A percentile compares a stretch with the other conserved stretches of the same genome.
phyloP scores from a whole-genome alignment of 352 stramenopile species.

The Phytophthora idaei region DNA sequence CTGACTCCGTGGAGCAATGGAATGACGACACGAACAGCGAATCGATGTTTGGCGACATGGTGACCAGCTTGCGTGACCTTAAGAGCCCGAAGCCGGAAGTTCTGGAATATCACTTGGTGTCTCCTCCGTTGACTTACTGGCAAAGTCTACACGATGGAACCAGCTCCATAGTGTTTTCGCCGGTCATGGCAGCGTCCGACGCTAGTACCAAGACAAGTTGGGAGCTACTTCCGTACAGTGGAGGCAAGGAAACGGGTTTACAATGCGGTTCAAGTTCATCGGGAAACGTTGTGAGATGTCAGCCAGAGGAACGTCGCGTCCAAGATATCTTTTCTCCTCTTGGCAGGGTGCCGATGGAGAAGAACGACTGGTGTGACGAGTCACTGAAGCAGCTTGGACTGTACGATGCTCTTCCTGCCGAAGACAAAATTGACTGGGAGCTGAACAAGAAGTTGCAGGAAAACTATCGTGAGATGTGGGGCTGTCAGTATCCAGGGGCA shows the following conservation, averaged over 20 bases:
- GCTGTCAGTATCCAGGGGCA: neutral
- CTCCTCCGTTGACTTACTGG: conserved; percentile 22
- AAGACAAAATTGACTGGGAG: conserved; percentile 16
- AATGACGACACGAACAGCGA: conserved; percentile 7
- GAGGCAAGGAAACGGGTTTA: neutral
- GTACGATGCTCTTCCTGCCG: conserved; percentile 3
- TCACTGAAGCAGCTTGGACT: conserved; percentile 15
- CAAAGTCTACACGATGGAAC: conserved; percentile 4
- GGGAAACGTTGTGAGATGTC: neutral
- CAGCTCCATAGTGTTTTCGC: conserved; percentile 6
- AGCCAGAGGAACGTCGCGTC: conserved; percentile 7
- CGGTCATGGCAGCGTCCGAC: conserved; percentile 2
- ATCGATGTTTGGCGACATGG: conserved; percentile 4
- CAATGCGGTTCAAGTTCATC: neutral
- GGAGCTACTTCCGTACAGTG: neutral
- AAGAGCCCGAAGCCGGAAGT: conserved; percentile 2
- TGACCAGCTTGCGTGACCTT: neutral
- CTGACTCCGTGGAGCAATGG: conserved; percentile 6
- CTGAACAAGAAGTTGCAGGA: conserved; percentile 2
- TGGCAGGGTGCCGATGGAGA: conserved; percentile 4
- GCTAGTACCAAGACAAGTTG: conserved; percentile 1
- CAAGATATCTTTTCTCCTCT: conserved; percentile 46
- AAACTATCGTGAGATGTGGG: conserved; percentile 26
- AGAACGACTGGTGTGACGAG: conserved; percentile 32
- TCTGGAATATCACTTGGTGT: conserved; percentile 12